phyloP scores from a whole-genome alignment of 1,284 basidiomycete species.

The Cryptococcus sp. region DNA sequence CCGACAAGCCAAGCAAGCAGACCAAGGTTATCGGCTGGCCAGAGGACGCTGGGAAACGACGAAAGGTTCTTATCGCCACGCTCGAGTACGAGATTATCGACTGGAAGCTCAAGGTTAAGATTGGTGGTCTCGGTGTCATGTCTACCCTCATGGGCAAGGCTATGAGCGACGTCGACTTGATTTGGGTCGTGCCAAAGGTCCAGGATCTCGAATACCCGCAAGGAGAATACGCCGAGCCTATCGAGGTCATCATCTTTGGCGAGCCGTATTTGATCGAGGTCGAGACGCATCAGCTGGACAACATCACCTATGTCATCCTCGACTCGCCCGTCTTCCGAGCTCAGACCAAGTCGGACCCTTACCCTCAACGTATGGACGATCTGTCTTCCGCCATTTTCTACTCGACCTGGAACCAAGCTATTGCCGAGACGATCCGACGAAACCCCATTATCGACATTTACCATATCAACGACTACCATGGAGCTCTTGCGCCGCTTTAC shows the following conservation, averaged over 20 bases:
- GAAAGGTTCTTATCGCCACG: slow-evolving; percentile 82
- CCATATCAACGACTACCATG: slow-evolving; percentile 71
- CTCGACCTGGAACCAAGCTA: slow-evolving; percentile 94
- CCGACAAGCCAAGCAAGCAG: slow-evolving; percentile 58
- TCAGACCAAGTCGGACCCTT: slow-evolving; percentile 87
- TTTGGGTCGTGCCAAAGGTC: slow-evolving; percentile 90
- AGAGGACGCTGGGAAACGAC: slow-evolving; percentile 77
- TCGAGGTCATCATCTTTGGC: slow-evolving; percentile 91
- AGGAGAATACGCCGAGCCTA: slow-evolving; percentile 83
- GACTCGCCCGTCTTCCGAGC: slow-evolving; percentile 92
- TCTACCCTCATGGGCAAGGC: slow-evolving; percentile 92
- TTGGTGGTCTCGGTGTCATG: slow-evolving; percentile 94
- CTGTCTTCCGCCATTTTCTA: slow-evolving; percentile 92
- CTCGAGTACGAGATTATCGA: slow-evolving; percentile 92
- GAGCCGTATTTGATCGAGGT: slow-evolving; percentile 91
- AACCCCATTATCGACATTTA: slow-evolving; percentile 75
- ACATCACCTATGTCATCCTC: slow-evolving; percentile 86
- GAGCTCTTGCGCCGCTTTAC: slow-evolving; percentile 81
- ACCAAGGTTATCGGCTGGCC: slow-evolving; percentile 82
- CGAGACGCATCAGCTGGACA: slow-evolving; percentile 82
- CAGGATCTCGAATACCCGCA: slow-evolving; percentile 84
- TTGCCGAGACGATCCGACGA: slow-evolving; percentile 78
- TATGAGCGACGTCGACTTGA: slow-evolving; percentile 87
- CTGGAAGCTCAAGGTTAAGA: slow-evolving; percentile 95
- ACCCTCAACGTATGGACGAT: slow-evolving; percentile 93